Conservation (phyloP, 208 protist genomes). For the Leishmania amazonensis region DNA sequence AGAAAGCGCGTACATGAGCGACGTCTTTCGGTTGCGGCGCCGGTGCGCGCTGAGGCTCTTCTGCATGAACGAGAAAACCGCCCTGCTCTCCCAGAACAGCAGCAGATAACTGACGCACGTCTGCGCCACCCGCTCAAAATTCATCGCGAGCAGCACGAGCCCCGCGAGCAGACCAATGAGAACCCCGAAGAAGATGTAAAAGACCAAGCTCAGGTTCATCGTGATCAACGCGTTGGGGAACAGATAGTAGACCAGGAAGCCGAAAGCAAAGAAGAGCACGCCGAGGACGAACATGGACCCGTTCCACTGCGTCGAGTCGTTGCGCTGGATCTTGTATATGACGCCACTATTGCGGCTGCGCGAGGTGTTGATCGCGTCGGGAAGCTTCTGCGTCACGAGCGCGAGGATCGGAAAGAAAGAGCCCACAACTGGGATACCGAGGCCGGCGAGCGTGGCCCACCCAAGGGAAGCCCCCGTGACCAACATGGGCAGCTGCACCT, state of each 20-base stretch:
- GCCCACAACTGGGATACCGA: conserved; percentile 86
- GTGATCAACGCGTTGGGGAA: conserved; percentile 89
- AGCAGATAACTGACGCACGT: conserved; percentile 50
- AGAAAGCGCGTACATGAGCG: conserved; percentile 94
- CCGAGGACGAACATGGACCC: conserved; percentile 60
- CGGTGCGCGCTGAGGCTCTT: conserved; percentile 95
- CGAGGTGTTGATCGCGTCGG: conserved; percentile 87
- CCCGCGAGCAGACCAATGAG: conserved; percentile 92
- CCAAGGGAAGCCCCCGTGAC: conserved; percentile 49
- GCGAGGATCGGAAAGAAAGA: conserved; percentile 90
- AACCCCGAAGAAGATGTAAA: conserved; percentile 95
- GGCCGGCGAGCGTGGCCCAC: conserved; percentile 75
- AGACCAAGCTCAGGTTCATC: conserved; percentile 87
- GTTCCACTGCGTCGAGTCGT: conserved; percentile 25
- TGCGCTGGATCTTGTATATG: conserved; percentile 71
- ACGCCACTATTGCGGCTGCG: conserved; percentile 60
- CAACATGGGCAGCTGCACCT: conserved; percentile 37
- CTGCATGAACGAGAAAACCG: conserved; percentile 65
- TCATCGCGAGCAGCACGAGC: conserved; percentile 87
- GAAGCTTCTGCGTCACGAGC: conserved; percentile 78
- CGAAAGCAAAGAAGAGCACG: conserved; percentile 56
- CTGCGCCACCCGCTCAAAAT: conserved; percentile 89
- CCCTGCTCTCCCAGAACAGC: conserved; percentile 90
- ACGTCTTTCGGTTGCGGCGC: conserved; percentile 94
- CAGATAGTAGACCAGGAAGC: conserved; percentile 93